Evolutionary conservation across 169 alveolate species (phyloP), one percentile per base, ranked within the genome.

Genomic region (Haemoproteus tartakovskyi): DNA sequence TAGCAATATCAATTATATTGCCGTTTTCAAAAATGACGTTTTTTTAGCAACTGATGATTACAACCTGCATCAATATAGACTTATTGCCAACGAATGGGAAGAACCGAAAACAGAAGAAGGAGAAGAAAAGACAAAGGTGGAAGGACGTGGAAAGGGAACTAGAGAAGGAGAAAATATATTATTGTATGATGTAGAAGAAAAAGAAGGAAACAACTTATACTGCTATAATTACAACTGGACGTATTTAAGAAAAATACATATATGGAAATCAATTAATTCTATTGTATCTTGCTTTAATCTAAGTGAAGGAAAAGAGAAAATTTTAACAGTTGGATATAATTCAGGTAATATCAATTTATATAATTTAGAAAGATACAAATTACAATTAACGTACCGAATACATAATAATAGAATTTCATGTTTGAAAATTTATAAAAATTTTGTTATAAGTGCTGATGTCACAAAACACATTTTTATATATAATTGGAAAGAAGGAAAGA

Each of bases 321-420:
- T 52, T 22, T 67, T 67, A 67, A 22, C 54, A 8, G 82, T 67
- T 40, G 82, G 82, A 16, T 67, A 67, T 46, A 67, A 30, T 41
- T 52, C 51, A 40, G 82, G 82, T 4, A 22, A 52, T 24, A 29
- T 67, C 36, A 67, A 67, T 45, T 48, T 67, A 24, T 67, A 52
- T 67, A 52, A 67, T 67, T 12, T 67, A 51, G 8, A 8, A 16
- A 52, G 70, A 4, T 67, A 67, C 43, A 67, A 52, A 33, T 67
- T 67, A 22, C 4, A 37, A 40, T 14, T 52, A 22, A 52, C 82
- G 12, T 67, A 67, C 48, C 40, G 48, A 67, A 67, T 67, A 24
- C 82, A 67, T 59, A 67, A 67, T 30, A 67, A 60, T 52, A 40
- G 82, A 54, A 67, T 67, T 52, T 52, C 70, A 41, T 52, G 40